These are phyloP conservation scores for Cystobasidium onofrii DNA, from an alignment of 768 basidiomycete species.

Conservation along the genomic window DNA sequence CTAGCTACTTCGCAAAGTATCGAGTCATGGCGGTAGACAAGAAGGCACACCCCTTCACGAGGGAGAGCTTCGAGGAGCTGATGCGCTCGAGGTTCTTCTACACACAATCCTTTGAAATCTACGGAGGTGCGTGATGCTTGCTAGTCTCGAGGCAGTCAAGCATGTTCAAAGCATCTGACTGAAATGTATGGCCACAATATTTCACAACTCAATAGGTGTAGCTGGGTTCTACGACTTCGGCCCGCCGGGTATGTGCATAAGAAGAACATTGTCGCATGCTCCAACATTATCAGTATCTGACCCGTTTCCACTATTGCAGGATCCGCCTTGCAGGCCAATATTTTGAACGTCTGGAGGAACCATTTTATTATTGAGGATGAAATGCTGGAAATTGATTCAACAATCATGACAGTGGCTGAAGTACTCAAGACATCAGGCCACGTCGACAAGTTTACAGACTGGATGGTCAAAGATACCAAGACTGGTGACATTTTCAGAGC, in stretches of 20 bases:
- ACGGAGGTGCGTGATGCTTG: constrained; percentile 63
- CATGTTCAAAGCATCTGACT: background rate
- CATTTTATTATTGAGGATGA: constrained; percentile 97
- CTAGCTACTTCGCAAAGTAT: background rate
- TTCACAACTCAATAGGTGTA: constrained; percentile 56
- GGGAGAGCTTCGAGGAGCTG: constrained; percentile 69
- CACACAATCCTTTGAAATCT: constrained; percentile 97
- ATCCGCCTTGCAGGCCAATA: constrained; percentile 89
- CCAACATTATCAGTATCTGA: no score
- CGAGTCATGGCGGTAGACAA: constrained; percentile 35
- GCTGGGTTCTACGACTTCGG: constrained; percentile 79
- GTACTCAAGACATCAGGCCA: constrained; percentile 97
- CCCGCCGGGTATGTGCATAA: background rate
- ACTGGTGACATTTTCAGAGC: constrained; percentile 96
- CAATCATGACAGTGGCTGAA: constrained; percentile 88
- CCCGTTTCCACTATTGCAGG: no score
- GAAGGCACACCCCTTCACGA: constrained; percentile 61
- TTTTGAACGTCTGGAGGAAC: constrained; percentile 89
- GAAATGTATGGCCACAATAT: background rate
- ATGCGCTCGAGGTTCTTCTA: constrained; percentile 91
- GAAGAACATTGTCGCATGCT: no score
- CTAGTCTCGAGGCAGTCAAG: background rate
- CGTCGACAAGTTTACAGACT: constrained; percentile 95
- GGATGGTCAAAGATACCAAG: constrained; percentile 95
- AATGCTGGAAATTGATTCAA: constrained; percentile 98